Evolutionary conservation across 2,329 filamentous ascomycete species (phyloP), one percentile per base, ranked within the genome.

Genomic region (Exophiala aquamarina): DNA sequence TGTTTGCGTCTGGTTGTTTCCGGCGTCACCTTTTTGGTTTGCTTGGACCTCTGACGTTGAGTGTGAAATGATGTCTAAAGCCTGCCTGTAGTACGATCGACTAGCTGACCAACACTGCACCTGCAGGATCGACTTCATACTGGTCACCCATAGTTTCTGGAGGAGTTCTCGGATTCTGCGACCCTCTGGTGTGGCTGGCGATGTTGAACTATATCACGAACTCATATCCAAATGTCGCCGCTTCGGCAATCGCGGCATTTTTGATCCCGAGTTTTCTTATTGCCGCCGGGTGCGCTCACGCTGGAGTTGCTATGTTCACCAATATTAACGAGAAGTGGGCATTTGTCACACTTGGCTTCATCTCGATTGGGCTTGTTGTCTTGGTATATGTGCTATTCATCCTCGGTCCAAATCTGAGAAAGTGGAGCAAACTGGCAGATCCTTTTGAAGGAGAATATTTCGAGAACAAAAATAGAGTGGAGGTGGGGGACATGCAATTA

Each of bases 171-270:
- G 69, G 68, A 6, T 67, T 71, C 50, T 68, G 65, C 20, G 68
- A 71, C 50, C 68, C 70, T 7, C 50, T 72, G n/a, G 60, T 72
- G 3, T 72, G 67, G 67, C 59, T 71, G n/a, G 57, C 60, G 39
- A 72, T 71, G 69, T 54, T 72, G 35, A 72, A 68, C 42, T 72
- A 72, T 52, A 67, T 71, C 37, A 67, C 68, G 21, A 67, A 72
- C 54, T 61, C 66, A 3, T 72, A 72, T 41, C 67, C 68, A 21
- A 70, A 69, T 50, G 63, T 71, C 7, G 69, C 69, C 13, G 69
- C 59, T 3, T 68, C 64, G 15, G 68, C 69, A 6, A 67, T 72
- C 32, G 69, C 70, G 2, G 69, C 70, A 2, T 72, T 72, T 59
- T 56, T 71, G 38, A 71, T 72, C 44, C 69, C 70, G 1, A 68